These are phyloP conservation scores for Barnettozyma californica DNA, from an alignment of 805 yeast genomes.

Conservation along the genomic window DNA sequence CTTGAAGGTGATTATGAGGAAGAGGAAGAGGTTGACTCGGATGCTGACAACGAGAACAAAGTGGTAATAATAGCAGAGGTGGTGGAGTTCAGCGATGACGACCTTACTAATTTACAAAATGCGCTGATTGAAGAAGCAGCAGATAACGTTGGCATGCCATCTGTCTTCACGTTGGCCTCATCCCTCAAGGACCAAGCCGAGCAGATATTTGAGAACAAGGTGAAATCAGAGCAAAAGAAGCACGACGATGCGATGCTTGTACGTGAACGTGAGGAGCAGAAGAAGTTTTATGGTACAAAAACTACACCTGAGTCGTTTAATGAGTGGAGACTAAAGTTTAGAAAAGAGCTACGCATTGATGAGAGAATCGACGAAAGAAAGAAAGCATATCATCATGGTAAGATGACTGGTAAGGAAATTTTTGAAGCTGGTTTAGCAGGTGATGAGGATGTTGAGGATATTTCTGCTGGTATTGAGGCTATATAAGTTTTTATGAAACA, in stretches of 20 bases:
- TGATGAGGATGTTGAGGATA: slow-evolving; percentile 49
- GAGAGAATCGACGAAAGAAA: slow-evolving; percentile 48
- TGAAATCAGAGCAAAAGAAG: slow-evolving; percentile 46
- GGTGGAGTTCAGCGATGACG: slow-evolving; percentile 48
- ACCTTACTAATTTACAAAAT: slow-evolving; percentile 35
- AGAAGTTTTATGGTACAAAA: slow-evolving; percentile 85
- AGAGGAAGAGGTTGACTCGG: slow-evolving; percentile 27
- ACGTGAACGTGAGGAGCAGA: slow-evolving; percentile 78
- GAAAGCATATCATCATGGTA: slow-evolving; percentile 60
- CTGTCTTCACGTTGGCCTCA: slow-evolving; percentile 74
- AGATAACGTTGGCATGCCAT: slow-evolving; percentile 86
- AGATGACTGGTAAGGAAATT: slow-evolving; percentile 81
- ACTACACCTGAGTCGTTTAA: slow-evolving; percentile 75
- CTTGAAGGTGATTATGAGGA: slow-evolving; percentile 22
- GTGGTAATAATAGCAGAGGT: slow-evolving; percentile 51
- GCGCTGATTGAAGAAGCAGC: slow-evolving; percentile 57
- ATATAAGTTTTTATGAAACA: background rate
- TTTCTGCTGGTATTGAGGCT: slow-evolving; percentile 19
- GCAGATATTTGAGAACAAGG: slow-evolving; percentile 51
- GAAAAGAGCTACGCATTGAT: slow-evolving; percentile 69
- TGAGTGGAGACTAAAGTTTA: slow-evolving; percentile 68
- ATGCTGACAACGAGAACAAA: slow-evolving; percentile 41
- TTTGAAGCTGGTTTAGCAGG: slow-evolving; percentile 87
- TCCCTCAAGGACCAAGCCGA: slow-evolving; percentile 82
- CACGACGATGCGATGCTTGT: slow-evolving; percentile 55